These are phyloP conservation scores for Podospora sp. DNA, from an alignment of 495 filamentous ascomycete species.

Conservation along the genomic window DNA sequence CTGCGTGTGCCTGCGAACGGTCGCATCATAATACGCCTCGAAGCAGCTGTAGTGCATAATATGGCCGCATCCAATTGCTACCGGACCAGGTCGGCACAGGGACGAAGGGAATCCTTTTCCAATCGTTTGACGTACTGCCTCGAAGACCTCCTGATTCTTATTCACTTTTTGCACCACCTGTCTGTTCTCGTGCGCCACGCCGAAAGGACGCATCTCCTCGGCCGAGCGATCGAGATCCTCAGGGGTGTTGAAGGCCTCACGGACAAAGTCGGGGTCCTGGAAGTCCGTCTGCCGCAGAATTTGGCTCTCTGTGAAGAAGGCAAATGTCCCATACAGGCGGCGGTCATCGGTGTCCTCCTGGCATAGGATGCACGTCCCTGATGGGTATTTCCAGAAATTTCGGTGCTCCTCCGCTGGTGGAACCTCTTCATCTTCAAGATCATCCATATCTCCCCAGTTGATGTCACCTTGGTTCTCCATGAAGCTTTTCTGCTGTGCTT, in stretches of 20 bases:
- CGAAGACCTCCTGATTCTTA: conserved; percentile 67
- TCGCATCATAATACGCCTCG: conserved; percentile 83
- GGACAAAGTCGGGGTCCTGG: conserved; percentile 77
- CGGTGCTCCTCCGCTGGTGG: conserved; percentile 64
- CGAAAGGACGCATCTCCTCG: conserved; percentile 81
- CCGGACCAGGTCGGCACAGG: conserved; percentile 70
- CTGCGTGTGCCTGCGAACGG: conserved; percentile 76
- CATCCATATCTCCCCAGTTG: conserved; percentile 79
- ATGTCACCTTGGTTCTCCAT: conserved; percentile 80
- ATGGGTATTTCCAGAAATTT: conserved; percentile 90
- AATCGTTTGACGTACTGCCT: conserved; percentile 75
- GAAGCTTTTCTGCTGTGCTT: conserved; percentile 94
- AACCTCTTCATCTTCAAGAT: conserved; percentile 68
- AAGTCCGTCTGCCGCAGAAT: conserved; percentile 86
- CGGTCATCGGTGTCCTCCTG: conserved; percentile 94
- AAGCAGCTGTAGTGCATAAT: conserved; percentile 99
- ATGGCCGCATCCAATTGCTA: conserved; percentile 91
- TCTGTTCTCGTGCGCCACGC: conserved; percentile 83
- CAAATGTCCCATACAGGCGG: conserved; percentile 88
- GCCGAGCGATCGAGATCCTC: conserved; percentile 80
- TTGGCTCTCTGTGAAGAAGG: conserved; percentile 80
- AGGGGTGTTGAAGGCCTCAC: conserved; percentile 78
- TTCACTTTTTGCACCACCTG: conserved; percentile 73
- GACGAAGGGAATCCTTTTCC: conserved; percentile 83
- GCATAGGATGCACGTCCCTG: conserved; percentile 91